Percentiles rank a stretch among this genome's conserved stretches.
Evolutionary conservation across 2,329 filamentous ascomycete genomes (phyloP).

Genomic region (Akanthomyces uredinophilus): DNA sequence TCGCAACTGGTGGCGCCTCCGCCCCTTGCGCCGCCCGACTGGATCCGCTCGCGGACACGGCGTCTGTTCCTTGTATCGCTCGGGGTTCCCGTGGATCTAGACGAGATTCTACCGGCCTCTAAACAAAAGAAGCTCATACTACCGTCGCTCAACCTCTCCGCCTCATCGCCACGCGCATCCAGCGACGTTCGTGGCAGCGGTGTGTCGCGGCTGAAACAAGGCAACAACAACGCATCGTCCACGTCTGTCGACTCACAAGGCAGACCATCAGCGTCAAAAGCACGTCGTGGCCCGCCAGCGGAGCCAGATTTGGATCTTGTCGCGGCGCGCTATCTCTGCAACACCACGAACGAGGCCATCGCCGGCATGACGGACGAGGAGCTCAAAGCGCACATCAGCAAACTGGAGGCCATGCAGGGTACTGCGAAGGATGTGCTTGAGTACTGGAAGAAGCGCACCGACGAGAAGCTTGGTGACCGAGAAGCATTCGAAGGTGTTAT

Average conservation of each 20-base stretch:
- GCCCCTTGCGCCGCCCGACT: conserved; percentile 90
- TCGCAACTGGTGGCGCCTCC: conserved; percentile 93
- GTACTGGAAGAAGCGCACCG: conserved; percentile 82
- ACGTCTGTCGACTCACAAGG: conserved; percentile 57
- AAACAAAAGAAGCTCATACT: conserved; percentile 98
- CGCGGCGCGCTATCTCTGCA: conserved; percentile 70
- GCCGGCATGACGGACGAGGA: conserved; percentile 74
- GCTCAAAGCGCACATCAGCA: conserved; percentile 64
- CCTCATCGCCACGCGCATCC: conserved; percentile 50
- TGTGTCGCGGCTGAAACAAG: conserved; percentile 40
- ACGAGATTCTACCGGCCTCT: conserved; percentile 93
- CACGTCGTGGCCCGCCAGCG: conserved; percentile 55
- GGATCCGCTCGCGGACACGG: conserved; percentile 92
- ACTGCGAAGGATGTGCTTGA: conserved; percentile 72
- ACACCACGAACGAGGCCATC: conserved; percentile 78
- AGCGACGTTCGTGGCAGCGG: conserved; percentile 43
- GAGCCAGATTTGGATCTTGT: conserved; percentile 75
- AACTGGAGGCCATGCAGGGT: conserved; percentile 63
- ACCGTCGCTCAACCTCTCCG: conserved; percentile 72
- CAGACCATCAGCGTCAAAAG: conserved; percentile 38
- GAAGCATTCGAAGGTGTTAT: conserved; percentile 96
- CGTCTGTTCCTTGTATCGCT: conserved; percentile 93
- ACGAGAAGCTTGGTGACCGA: conserved; percentile 83
- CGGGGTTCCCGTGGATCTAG: conserved; percentile 90
- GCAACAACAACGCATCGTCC: conserved; percentile 48